Evolutionary conservation across 148 eudicot genomes (phyloP).

Genomic region (Oxyria digyna): DNA sequence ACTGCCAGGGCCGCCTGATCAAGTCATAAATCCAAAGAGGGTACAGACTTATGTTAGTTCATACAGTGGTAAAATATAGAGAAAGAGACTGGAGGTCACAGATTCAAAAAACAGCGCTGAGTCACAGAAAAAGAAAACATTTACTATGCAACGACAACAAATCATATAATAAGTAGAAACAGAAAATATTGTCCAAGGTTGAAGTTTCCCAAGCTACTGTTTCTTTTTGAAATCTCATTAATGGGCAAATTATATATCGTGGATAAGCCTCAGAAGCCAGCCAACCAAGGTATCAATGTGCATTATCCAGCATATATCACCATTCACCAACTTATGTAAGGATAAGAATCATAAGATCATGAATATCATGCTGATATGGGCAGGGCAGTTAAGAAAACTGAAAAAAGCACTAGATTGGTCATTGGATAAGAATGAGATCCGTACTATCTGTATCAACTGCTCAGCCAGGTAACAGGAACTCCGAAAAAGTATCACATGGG

Average conservation of each 20-base stretch:
- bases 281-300: background rate
- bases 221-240: background rate
- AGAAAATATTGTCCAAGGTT: background rate
- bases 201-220: background rate
- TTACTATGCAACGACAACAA: background rate
- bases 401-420: background rate
- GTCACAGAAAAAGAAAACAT: background rate
- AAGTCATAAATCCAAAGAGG: background rate
- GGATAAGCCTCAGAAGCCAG: background rate
- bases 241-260: background rate
- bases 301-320: background rate
- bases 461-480: background rate
- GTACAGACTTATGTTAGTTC: background rate
- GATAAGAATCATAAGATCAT: background rate
- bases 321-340: background rate
- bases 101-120: background rate
- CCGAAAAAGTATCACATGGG: background rate
- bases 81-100: background rate
- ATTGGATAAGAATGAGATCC: background rate
- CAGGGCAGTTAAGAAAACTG: no score
- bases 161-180: background rate
- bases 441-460: no score
- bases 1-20: conserved; percentile 33
- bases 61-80: background rate
- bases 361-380: background rate